Base-by-base conservation (phyloP, 768 basidiomycete species). In the Infundibulicybe gibba region DNA sequence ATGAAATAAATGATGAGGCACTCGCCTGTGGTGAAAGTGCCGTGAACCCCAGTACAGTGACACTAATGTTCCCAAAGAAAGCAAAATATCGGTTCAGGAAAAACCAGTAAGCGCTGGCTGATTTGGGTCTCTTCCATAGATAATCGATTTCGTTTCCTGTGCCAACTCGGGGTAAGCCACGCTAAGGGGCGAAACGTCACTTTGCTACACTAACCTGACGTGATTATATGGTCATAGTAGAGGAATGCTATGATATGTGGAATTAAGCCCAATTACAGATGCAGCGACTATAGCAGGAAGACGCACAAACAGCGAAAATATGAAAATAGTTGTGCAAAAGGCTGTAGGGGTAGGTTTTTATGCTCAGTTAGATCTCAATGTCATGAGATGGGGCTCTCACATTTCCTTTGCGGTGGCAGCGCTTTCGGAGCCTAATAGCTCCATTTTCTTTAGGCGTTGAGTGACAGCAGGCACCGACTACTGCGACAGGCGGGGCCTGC, bases 21-120 rank as follows among this genome's bases (percentile, higher is more conserved):
- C 25, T 25, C 25, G 61, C 59, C 30, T 47, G 25, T 9, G 39
- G 5, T 14, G 54, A 43, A n/a, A 63, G 32, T 14, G 57, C 49
- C 37, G 54, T 45, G 47, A 65, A 62, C 4, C 51, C 58, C 38
- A 64, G 51, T 13, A 59, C 44, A 2, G 54, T 48, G 11, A 63
- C 56, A 6, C 49, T 50, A 14, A 67, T 49, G 39, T 64, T 65
- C 21, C 65, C 67, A 34, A 71, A 53, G 33, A 72, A 58, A 3
- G 70, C 65, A n/a, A 73, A 44, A 43, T 79, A 79, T 6, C 76
- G 71, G 49, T 77, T 78, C 17, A 72, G 37, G 40, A 72, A 67
- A 54, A 78, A 78, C 49, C 68, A 61, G 25, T 64, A 61, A 4
- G 71, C 61, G 43, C 69, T 67, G 5, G 47, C 30, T 3, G 56